Percentiles rank a stretch among this genome's conserved stretches.
Evolutionary conservation across 2,329 filamentous ascomycete species (phyloP).

Genomic region (Bipolaris sorokiniana): DNA sequence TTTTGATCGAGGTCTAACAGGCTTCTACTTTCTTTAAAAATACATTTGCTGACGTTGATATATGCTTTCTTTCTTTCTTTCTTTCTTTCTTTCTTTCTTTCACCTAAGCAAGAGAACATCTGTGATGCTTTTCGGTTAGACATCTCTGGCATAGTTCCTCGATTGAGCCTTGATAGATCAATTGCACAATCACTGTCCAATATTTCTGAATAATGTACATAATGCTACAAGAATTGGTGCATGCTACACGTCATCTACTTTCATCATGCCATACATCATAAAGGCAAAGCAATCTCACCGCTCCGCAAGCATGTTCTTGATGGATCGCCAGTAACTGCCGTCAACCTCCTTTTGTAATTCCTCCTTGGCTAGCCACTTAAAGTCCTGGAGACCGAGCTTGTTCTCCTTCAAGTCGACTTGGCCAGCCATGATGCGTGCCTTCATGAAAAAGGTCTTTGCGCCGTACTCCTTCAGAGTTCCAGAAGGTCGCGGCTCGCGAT

Average conservation of each 20-base stretch:
- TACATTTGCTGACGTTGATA: no score
- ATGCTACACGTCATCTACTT: constrained; percentile 4
- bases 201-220: constrained; percentile 8
- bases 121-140: no score
- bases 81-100: no score
- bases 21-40: background rate
- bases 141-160: no score
- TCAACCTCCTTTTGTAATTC: constrained; percentile 75
- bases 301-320: constrained; percentile 84
- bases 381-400: constrained; percentile 75
- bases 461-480: constrained; percentile 59
- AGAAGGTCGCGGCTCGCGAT: constrained; percentile 47
- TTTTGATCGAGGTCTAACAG: background rate
- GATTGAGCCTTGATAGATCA: no score
- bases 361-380: constrained; percentile 90
- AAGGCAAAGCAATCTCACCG: constrained; percentile 58
- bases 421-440: constrained; percentile 95
- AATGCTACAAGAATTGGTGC: constrained; percentile 1
- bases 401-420: constrained; percentile 81
- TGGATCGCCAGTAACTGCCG: constrained; percentile 71
- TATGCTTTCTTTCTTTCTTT: no score
- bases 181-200: background rate
- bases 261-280: background rate
- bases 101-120: no score
- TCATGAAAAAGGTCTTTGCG: constrained; percentile 93